Base-by-base conservation (phyloP, 106 monocot genomes). In the Vanilla planifolia region DNA sequence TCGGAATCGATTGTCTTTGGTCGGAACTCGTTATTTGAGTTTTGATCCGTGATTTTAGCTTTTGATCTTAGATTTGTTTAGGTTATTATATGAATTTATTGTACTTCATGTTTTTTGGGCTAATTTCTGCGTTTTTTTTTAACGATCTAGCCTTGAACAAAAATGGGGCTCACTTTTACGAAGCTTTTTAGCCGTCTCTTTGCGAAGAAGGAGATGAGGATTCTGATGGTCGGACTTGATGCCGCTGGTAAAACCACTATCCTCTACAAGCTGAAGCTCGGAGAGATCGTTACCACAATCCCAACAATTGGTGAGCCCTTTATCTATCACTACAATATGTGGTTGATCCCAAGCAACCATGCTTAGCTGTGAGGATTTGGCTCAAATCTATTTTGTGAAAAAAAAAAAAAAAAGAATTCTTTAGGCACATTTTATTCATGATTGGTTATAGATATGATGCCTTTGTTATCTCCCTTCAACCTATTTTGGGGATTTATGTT, bases 151-250 rank as follows among this genome's bases (percentile, higher is more conserved):
- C 1, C 35, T 19, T 20, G 35, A 8, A 21, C 34, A 4, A 36
- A 34, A 50, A 69, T 69, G 69, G 69, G 69, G 48, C 58, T 69
- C 26, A 45, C 69, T 1, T 69, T 69, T 11, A 55, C 56, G 35
- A 69, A 69, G 60, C 60, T 69, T 13, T 69, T 69, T 48, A 48
- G 59, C 39, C 59, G 60, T 7, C 55, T 69, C 46, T 69, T 69
- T 34, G 69, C 69, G 26, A 69, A 69, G 60, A 69, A 60, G 28
- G 69, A 69, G 60, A 68, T 68, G 69, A 32, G 69, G 50, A 69
- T 69, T 29, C 43, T 69, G 35, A 69, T 69, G 69, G 69, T 69
- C 1, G 69, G 69, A 5, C 69, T 69, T 60, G 69, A 68, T 34
- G 68, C 68, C 21, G 68, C 68, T 17, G 68, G 68, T 59, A 68